A percentile compares a stretch with the other conserved stretches of the same genome.
Evolutionary conservation across 2,329 filamentous ascomycete species (phyloP).

Genomic region (Diaporthe amygdali): DNA sequence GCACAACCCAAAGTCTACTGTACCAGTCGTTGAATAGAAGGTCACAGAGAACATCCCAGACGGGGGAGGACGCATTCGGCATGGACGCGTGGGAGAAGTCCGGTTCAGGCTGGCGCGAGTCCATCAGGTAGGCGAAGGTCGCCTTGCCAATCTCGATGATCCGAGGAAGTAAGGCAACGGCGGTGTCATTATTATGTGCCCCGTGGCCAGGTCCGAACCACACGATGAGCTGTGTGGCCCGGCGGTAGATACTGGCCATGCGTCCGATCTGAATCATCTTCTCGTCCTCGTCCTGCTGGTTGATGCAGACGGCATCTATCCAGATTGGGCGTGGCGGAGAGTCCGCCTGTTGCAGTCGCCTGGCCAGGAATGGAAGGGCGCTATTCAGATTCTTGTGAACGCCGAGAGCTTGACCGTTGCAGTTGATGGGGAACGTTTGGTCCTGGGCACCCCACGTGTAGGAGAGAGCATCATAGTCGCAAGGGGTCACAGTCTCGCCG

Average conservation of each 20-base stretch:
- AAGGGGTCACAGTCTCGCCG: not conserved
- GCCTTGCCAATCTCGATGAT: not conserved
- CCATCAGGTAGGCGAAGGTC: not conserved
- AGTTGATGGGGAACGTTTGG: not conserved
- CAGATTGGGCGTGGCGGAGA: not conserved
- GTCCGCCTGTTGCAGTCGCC: not conserved
- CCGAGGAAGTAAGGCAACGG: not conserved
- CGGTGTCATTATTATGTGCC: not conserved
- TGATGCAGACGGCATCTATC: slow-evolving; percentile 4
- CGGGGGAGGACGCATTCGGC: not conserved
- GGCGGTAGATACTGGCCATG: not conserved
- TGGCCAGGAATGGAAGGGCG: not conserved
- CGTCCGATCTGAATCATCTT: not conserved
- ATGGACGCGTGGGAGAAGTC: not conserved
- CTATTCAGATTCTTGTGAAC: not conserved
- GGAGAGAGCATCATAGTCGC: not conserved
- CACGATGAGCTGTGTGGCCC: not conserved
- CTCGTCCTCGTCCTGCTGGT: not conserved
- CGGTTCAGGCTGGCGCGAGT: not conserved
- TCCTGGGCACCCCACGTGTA: not conserved
- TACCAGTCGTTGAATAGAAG: not conserved
- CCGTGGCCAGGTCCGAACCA: not conserved
- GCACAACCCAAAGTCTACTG: not conserved
- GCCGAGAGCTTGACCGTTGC: not conserved
- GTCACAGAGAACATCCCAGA: not conserved